Evolutionary conservation across 768 basidiomycete genomes (phyloP).

Genomic region (Russula griseocarnosa): DNA sequence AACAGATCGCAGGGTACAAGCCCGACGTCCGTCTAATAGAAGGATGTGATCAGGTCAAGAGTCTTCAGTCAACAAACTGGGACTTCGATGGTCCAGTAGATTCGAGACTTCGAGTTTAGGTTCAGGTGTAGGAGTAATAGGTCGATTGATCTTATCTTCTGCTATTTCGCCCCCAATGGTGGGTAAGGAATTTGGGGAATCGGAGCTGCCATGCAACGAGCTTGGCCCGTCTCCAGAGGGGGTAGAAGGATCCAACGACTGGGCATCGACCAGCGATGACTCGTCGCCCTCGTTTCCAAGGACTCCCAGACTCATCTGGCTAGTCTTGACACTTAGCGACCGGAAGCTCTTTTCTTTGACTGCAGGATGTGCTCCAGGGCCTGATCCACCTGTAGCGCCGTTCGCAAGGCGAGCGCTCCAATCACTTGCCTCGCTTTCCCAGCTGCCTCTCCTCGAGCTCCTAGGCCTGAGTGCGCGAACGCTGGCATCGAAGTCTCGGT

Average conservation of each 20-base stretch:
- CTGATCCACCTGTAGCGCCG: constrained; percentile 39
- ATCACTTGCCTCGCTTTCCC: constrained; percentile 85
- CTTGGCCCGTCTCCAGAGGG: constrained; percentile 5
- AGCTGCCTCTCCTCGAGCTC: constrained; percentile 82
- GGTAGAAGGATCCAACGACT: constrained; percentile 3
- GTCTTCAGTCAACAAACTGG: not conserved
- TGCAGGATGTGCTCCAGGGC: constrained; percentile 10
- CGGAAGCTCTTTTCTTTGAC: constrained; percentile 20
- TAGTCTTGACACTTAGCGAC: constrained; percentile 26
- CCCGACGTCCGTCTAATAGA: not conserved
- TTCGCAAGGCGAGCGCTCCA: constrained; percentile 74
- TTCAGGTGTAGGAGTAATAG: constrained; percentile 7
- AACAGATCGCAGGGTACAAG: not conserved
- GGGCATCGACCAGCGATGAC: constrained; percentile 5
- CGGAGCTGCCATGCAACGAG: not conserved
- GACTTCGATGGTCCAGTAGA: not conserved
- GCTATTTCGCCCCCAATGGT: not conserved
- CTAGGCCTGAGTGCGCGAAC: constrained; percentile 85
- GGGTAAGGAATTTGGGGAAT: constrained; percentile 8
- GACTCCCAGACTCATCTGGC: constrained; percentile 39
- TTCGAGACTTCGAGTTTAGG: constrained; percentile 1
- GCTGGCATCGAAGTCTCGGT: constrained; percentile 78
- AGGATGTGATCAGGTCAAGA: not conserved
- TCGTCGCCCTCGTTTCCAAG: constrained; percentile 38
- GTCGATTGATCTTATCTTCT: not conserved